Evolutionary conservation across 495 filamentous ascomycete species (phyloP), one percentile per base, ranked within the genome.

Genomic region (Penicillium goetzii): DNA sequence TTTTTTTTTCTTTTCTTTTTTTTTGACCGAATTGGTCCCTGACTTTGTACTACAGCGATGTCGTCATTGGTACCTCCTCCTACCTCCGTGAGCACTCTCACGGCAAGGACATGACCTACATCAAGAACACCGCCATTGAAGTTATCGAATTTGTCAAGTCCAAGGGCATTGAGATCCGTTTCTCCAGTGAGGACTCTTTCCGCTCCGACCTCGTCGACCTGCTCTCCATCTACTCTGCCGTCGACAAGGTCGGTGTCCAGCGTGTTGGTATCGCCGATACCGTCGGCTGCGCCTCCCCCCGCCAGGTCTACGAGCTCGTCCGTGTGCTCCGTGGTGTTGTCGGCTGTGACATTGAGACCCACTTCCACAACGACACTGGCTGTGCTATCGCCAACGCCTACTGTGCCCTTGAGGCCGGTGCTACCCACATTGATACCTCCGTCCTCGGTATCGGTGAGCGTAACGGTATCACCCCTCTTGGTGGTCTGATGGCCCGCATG

Each of bases 71-170:
- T 61, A 97, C 93, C 4, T 94, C 90, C 11, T 92, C 88, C 60
- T 93, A 92, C 78, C 87, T 98, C 66, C 89, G 91, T 65, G 92
- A 97, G 75, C 90, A 98, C 83, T 91, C 87, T 61, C 92, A 97
- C 77, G 93, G 93, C 71, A 98, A 97, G 84, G 89, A 92, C 71
- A 96, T 97, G 89, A 88, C 88, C 62, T 91, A 90, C 76, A 97
- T 97, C 66, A 90, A 88, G 78, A 92, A 94, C 84, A 85, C 90
- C 53, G 93, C 93, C 40, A 88, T 97, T 62, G 93, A 97, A 77
- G 93, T 98, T 56, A 96, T 98, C 61, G 83, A 96, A 72, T 97
- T 89, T 74, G 88, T 97, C 83, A 97, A 97, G 85, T 89, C 88
- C 72, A 89, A 92, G 80, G 88, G 88, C 63, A 90, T 93, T 71